Evolutionary conservation across 345 rosid species (phyloP).

Genomic region (Linum lewisii): DNA sequence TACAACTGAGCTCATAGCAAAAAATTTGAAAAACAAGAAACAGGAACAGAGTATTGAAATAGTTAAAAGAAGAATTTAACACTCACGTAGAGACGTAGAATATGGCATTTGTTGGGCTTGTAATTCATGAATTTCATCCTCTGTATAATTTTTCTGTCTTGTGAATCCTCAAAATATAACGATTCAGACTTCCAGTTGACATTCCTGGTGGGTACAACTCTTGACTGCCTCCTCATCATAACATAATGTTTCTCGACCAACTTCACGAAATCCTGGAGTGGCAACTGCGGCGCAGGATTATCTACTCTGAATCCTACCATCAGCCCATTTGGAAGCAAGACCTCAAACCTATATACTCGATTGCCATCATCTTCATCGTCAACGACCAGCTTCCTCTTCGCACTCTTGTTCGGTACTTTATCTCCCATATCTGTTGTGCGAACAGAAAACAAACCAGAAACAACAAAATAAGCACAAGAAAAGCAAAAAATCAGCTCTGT

Average conservation of each 20-base stretch:
- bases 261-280: constrained; percentile 22
- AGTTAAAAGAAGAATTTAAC: background rate
- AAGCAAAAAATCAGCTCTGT: too few relatives aligned
- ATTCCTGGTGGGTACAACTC: constrained; percentile 5
- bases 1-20: background rate
- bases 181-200: constrained; percentile 29
- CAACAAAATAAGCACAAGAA: background rate
- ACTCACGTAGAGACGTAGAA: constrained; percentile 46
- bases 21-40: background rate
- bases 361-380: constrained; percentile 9
- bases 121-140: constrained; percentile 25
- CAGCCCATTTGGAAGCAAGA: constrained; percentile 47
- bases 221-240: constrained; percentile 7
- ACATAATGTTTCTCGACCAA: constrained; percentile 27
- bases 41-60: background rate
- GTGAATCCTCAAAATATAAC: constrained; percentile 25
- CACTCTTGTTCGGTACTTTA: background rate
- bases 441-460: background rate
- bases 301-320: constrained; percentile 22
- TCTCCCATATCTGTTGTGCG: background rate
- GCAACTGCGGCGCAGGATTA: constrained; percentile 22
- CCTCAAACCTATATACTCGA: constrained; percentile 27
- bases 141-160: constrained; percentile 15
- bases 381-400: background rate
- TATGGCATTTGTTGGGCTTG: constrained; percentile 31